Evolutionary conservation across 805 yeast species (phyloP).

Genomic region (Teunomyces cretensis): DNA sequence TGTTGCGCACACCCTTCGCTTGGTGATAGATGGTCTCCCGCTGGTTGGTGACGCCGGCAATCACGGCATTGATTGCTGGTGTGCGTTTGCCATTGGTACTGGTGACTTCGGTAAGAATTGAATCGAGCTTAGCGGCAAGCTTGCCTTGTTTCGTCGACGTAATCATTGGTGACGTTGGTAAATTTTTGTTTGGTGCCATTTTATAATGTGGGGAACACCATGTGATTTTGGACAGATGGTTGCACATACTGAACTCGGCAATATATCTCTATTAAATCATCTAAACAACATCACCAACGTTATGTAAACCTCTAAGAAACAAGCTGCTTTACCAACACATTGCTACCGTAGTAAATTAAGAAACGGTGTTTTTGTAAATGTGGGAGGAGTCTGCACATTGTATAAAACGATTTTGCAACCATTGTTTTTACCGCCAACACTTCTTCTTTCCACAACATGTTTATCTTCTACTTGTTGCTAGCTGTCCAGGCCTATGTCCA

Average conservation of each 20-base stretch:
- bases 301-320: too few relatives aligned
- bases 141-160: neutral
- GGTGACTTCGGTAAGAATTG: neutral
- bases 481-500: slow-evolving; percentile 33
- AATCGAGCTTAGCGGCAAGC: neutral
- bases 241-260: too few relatives aligned
- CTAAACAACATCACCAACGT: too few relatives aligned
- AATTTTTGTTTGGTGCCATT: neutral
- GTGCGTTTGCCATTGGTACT: neutral
- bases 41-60: slow-evolving; percentile 28
- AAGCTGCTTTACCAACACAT: neutral
- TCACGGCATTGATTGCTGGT: slow-evolving; percentile 18
- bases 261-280: too few relatives aligned
- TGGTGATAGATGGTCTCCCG: slow-evolving; percentile 23
- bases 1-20: slow-evolving; percentile 19
- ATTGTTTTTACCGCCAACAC: slow-evolving; percentile 2
- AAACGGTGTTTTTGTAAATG: neutral
- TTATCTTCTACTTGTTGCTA: neutral
- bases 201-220: neutral
- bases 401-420: neutral
- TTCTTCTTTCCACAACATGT: neutral
- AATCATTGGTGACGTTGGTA: neutral
- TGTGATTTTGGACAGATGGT: slow-evolving; percentile 1
- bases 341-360: too few relatives aligned
- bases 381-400: neutral